phyloP scores from a whole-genome alignment of 2,329 filamentous ascomycete species.

The Monosporascus cannonballus region DNA sequence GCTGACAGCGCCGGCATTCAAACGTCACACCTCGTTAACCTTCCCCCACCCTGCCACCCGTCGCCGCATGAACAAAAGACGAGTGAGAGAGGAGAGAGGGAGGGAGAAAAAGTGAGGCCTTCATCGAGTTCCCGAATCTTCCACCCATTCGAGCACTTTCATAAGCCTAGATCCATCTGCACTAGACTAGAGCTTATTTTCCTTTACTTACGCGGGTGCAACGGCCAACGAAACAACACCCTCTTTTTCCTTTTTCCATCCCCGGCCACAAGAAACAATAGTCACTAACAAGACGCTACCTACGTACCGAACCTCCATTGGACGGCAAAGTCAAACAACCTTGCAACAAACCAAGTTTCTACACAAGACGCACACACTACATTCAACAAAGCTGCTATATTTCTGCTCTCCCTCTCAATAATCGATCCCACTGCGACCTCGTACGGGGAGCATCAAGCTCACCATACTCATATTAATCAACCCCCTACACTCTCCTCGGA shows the following conservation, averaged over 20 bases:
- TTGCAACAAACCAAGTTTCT: not conserved
- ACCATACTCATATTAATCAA: conserved; percentile 1
- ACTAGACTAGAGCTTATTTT: not conserved
- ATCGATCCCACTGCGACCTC: too few species aligned
- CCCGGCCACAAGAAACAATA: too few species aligned
- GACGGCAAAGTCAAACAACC: not conserved
- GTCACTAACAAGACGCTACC: not conserved
- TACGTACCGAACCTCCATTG: not conserved
- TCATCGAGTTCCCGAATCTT: conserved; percentile 8
- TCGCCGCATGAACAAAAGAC: not conserved
- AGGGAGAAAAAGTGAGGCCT: not conserved
- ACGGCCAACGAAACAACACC: not conserved
- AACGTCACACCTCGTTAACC: not conserved
- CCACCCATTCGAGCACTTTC: conserved; percentile 3
- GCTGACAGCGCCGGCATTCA: not conserved
- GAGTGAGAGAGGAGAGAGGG: too few species aligned
- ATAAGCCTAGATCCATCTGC: not conserved
- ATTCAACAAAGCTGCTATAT: not conserved
- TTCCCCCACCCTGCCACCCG: not conserved
- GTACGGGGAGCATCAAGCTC: too few species aligned
- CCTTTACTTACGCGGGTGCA: not conserved
- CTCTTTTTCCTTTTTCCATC: not conserved
- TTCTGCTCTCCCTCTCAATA: not conserved
- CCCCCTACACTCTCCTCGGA: not conserved
- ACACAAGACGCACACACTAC: not conserved